phyloP scores from a whole-genome alignment of 2,329 filamentous ascomycete genomes.

The Venturia aucupariae region DNA sequence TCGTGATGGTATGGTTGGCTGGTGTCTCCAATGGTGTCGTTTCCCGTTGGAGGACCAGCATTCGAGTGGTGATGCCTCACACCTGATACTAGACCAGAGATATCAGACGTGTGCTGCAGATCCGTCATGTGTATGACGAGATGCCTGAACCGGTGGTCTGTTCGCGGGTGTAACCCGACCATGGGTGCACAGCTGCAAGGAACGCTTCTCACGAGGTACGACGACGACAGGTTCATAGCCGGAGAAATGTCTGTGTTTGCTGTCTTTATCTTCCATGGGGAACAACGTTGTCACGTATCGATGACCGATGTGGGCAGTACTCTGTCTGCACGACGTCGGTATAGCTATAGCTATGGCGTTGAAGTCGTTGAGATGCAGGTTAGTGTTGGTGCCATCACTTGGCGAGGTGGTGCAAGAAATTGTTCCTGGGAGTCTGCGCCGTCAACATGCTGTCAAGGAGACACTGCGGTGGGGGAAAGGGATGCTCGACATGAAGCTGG shows the following conservation, averaged over 20 bases:
- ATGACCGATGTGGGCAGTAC: background rate
- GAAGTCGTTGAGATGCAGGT: background rate
- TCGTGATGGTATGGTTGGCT: too few relatives aligned
- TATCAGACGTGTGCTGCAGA: background rate
- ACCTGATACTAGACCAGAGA: background rate
- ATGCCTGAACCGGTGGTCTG: background rate
- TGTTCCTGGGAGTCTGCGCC: background rate
- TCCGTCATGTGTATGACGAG: background rate
- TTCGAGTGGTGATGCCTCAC: background rate
- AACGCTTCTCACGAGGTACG: background rate
- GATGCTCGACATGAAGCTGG: background rate
- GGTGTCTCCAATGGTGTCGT: too few relatives aligned
- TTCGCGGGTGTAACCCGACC: background rate
- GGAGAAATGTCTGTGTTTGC: background rate
- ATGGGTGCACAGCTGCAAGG: slow-evolving; percentile 1
- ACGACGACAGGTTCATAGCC: background rate
- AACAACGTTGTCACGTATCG: background rate
- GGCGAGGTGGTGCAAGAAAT: background rate
- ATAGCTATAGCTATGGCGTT: background rate
- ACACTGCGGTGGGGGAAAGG: background rate
- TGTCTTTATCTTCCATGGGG: background rate
- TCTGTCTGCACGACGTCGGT: background rate
- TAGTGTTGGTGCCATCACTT: background rate
- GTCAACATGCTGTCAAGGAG: background rate
- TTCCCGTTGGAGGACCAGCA: too few relatives aligned